Percentiles rank a stretch among this genome's conserved stretches.
phyloP scores from a whole-genome alignment of 163 green algal genomes.

The Smithsoniella earleae region DNA sequence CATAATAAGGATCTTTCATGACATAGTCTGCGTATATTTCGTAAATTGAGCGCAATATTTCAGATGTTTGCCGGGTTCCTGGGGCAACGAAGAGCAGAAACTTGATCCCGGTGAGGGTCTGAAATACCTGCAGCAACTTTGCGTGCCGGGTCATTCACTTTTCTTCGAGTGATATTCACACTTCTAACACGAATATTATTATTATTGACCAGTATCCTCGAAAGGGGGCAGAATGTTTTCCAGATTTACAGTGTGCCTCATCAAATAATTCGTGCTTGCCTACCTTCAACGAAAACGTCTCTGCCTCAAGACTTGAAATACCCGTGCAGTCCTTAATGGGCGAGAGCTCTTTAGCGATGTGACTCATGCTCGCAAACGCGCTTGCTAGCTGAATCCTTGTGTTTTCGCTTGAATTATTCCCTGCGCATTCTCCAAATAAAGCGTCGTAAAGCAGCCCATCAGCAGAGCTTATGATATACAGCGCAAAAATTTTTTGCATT shows the following conservation, averaged over 20 bases:
- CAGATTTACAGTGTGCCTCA: no score
- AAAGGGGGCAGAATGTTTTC: no score
- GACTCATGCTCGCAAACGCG: constrained; percentile 26
- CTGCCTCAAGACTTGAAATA: constrained; percentile 82
- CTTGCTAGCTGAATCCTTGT: constrained; percentile 29
- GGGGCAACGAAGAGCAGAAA: constrained; percentile 81
- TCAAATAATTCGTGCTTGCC: no score
- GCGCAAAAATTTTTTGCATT: constrained; percentile 21
- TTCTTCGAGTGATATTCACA: no score
- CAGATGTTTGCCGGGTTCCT: constrained; percentile 4
- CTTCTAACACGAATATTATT: no score
- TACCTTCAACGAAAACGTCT: constrained; percentile 60
- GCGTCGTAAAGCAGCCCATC: constrained; percentile 20
- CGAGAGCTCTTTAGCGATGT: constrained; percentile 55
- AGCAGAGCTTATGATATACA: constrained; percentile 30
- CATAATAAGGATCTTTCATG: constrained; percentile 97
- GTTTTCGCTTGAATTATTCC: constrained; percentile 19
- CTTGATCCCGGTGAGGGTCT: constrained; percentile 80
- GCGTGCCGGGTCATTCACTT: no score
- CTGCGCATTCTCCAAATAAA: constrained; percentile 22
- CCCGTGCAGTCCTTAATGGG: constrained; percentile 63
- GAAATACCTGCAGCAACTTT: constrained; percentile 30
- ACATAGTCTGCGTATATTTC: constrained; percentile 92
- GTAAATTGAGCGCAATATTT: constrained; percentile 54
- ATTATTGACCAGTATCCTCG: no score